Conservation (phyloP, 306 rosid species). For the Arachis stenosperma region DNA sequence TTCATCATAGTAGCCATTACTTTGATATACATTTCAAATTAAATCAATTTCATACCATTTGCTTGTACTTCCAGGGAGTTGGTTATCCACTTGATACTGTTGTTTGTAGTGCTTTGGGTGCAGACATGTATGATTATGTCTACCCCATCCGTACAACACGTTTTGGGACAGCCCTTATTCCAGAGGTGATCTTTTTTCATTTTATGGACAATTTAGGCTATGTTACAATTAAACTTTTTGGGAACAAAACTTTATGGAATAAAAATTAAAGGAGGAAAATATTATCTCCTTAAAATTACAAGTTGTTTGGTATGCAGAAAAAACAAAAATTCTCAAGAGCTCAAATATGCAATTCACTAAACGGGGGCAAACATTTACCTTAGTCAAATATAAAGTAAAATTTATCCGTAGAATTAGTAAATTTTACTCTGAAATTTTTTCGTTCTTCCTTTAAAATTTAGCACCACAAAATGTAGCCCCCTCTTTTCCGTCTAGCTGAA, state of each 20-base stretch:
- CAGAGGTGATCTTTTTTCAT: slow-evolving; percentile 61
- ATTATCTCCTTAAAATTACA: no score
- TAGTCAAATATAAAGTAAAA: no score
- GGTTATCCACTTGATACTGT: slow-evolving; percentile 98
- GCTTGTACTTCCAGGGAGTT: slow-evolving; percentile 72
- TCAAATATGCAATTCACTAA: no score
- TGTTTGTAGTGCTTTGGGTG: slow-evolving; percentile 97
- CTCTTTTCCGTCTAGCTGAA: background rate
- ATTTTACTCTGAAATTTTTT: no score
- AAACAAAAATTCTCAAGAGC: no score
- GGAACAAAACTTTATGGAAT: no score
- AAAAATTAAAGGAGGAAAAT: no score
- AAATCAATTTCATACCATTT: slow-evolving; percentile 31
- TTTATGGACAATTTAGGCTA: slow-evolving; percentile 16
- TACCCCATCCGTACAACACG: slow-evolving; percentile 97
- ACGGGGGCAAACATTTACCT: no score
- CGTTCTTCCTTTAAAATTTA: no score
- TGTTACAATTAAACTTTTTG: no score
- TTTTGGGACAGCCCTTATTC: slow-evolving; percentile 95
- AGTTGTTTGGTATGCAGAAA: no score
- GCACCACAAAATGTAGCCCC: background rate
- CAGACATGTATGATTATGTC: slow-evolving; percentile 98
- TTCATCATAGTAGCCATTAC: slow-evolving; percentile 8
- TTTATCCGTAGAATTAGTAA: no score
- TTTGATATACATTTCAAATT: slow-evolving; percentile 12